Percentiles rank a stretch among this genome's conserved stretches.
These are phyloP conservation scores for Taiozyma sp. DNA, from an alignment of 1,139 yeast species.

Conservation along the genomic window DNA sequence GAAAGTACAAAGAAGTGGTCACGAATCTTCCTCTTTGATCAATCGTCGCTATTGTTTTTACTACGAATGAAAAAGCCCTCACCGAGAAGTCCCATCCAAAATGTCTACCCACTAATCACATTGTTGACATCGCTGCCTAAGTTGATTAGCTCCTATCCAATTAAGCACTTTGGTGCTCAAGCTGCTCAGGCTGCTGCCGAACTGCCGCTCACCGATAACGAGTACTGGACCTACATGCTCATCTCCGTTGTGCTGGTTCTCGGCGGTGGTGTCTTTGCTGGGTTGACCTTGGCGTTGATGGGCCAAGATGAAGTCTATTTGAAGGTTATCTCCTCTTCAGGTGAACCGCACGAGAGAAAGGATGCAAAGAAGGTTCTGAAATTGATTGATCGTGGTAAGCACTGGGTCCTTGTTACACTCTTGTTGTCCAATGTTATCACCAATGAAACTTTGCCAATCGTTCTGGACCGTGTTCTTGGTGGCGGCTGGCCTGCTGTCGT, in stretches of 20 bases:
- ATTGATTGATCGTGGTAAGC: conserved; percentile 80
- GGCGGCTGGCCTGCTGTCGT: conserved; percentile 99
- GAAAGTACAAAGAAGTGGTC: not conserved
- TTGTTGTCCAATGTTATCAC: conserved; percentile 86
- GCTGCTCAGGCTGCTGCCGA: not conserved
- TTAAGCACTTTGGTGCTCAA: conserved; percentile 4
- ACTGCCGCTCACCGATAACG: conserved; percentile 10
- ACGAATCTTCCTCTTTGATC: not conserved
- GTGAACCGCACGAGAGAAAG: conserved; percentile 50
- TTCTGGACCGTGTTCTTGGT: conserved; percentile 84
- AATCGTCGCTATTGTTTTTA: not conserved
- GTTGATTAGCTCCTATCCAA: conserved; percentile 9
- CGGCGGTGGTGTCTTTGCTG: conserved; percentile 95
- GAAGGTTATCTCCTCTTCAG: conserved; percentile 54
- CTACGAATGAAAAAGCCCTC: conserved; percentile 8
- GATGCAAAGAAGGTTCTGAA: conserved; percentile 71
- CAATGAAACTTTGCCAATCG: conserved; percentile 92
- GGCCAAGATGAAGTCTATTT: conserved; percentile 95
- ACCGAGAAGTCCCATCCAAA: conserved; percentile 7
- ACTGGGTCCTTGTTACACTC: conserved; percentile 94
- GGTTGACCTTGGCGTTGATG: conserved; percentile 90
- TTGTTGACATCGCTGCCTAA: conserved; percentile 10
- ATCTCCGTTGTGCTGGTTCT: conserved; percentile 67
- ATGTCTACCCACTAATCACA: conserved; percentile 8
- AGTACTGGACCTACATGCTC: conserved; percentile 28